phyloP scores from a whole-genome alignment of 2,329 filamentous ascomycete species.

The Talaromyces albobiverticillius region DNA sequence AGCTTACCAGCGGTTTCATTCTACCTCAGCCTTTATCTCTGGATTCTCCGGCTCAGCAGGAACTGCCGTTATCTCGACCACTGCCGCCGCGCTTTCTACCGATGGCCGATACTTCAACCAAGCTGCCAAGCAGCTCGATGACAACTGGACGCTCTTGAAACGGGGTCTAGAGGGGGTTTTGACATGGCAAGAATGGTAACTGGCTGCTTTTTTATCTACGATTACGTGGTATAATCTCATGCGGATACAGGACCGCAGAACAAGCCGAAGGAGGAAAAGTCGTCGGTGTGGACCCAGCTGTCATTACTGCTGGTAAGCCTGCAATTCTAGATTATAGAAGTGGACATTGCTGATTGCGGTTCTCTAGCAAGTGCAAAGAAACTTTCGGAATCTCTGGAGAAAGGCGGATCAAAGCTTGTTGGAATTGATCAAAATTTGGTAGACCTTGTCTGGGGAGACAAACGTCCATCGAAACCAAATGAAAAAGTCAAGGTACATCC shows the following conservation, averaged over 20 bases:
- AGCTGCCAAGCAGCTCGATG: constrained; percentile 82
- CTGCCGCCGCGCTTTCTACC: constrained; percentile 86
- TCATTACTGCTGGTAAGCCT: constrained; percentile 66
- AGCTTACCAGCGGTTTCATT: constrained; percentile 16
- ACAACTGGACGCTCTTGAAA: constrained; percentile 88
- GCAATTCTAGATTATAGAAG: not conserved
- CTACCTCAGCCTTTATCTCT: constrained; percentile 68
- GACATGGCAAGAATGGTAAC: constrained; percentile 94
- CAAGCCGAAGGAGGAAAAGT: constrained; percentile 82
- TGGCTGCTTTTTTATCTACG: not conserved
- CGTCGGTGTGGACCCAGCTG: constrained; percentile 85
- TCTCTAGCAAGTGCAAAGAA: constrained; percentile 63
- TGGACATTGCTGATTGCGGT: not conserved
- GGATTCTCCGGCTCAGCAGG: constrained; percentile 95
- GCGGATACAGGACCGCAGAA: constrained; percentile 60
- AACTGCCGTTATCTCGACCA: constrained; percentile 80
- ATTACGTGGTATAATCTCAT: constrained; percentile 2
- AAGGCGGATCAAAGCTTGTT: constrained; percentile 72
- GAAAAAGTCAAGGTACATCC: constrained; percentile 72
- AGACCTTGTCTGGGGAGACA: constrained; percentile 80
- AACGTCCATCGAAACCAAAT: constrained; percentile 70
- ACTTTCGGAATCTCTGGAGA: constrained; percentile 81
- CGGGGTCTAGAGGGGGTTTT: constrained; percentile 90
- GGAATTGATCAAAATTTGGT: constrained; percentile 79
- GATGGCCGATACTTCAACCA: constrained; percentile 99